Evolutionary conservation across 306 rosid genomes (phyloP), one percentile per base, ranked within the genome.

Genomic region (Ochetophila trinervis): DNA sequence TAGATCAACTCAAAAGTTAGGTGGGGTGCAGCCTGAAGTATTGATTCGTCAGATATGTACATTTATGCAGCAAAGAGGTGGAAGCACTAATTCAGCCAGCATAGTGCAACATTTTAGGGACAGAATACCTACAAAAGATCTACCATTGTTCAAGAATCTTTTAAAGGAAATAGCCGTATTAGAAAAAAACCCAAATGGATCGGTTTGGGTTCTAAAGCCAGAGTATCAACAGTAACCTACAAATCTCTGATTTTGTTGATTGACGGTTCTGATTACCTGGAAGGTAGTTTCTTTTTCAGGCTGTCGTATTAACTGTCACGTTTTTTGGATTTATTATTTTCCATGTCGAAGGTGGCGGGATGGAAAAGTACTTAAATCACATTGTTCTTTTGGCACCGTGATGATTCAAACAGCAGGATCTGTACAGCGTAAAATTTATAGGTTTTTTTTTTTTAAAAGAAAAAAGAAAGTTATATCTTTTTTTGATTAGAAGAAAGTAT

Each of bases 81-180:
- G 97, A 57, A 73, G 83, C 20, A 74, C 83, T 4, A 73, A 64
- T 78, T 93, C 97, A 4, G 68, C 79, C 65, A 77, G 72, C 82
- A 90, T 93, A 71, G 99, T 93, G 53, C 78, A 84, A 82, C 82
- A 90, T 82, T 93, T 93, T 57, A 86, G 77, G 87, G 88, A 84
- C 67, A 85, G 86, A 70, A 82, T 90, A 79, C 94, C 94, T 34
- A 65, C 91, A 0, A 72, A 67, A 23, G 96, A 90, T 81, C 86
- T 93, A 62, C 86, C 97, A n/a, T 57, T 93, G 84, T 93, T 93
- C 69, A 93, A 90, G 88, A 90, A 88, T 86, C 84, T 93, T 53
- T 72, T 93, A 53, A 93, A 90, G 83, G 99, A 93, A 78, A 90
- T 93, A 67, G 97, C 99, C 3, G 76, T 65, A 51, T 70, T 90